Evolutionary conservation across 2,329 filamentous ascomycete species (phyloP).

Genomic region (Aspergillus vadensis): DNA sequence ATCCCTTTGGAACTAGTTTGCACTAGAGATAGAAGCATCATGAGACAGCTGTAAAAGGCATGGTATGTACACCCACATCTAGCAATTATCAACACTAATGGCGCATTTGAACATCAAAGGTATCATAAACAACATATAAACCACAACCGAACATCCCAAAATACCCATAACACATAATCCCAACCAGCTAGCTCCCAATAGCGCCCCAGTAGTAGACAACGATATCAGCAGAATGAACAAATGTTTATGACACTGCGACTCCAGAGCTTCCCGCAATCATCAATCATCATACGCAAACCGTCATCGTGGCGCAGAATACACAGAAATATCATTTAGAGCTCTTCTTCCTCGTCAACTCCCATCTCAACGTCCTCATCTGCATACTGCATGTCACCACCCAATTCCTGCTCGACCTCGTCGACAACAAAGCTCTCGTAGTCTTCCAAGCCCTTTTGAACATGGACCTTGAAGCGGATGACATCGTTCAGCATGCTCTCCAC

Average conservation of each 20-base stretch:
- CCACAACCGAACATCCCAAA: neutral
- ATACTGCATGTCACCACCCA: slow-evolving; percentile 62
- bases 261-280: neutral
- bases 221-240: neutral
- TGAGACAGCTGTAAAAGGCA: neutral
- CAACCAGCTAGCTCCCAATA: slow-evolving; percentile 5
- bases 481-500: slow-evolving; percentile 96
- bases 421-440: slow-evolving; percentile 93
- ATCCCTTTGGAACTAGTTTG: too few species aligned
- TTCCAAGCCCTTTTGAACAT: slow-evolving; percentile 88
- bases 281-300: slow-evolving; percentile 7
- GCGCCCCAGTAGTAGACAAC: slow-evolving; percentile 8
- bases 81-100: neutral
- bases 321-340: slow-evolving; percentile 2
- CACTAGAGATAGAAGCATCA: too few species aligned
- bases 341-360: slow-evolving; percentile 11
- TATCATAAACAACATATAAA: neutral
- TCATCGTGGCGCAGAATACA: neutral
- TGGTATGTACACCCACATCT: neutral
- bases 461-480: slow-evolving; percentile 97
- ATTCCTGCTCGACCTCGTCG: slow-evolving; percentile 85
- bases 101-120: neutral
- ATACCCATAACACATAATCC: neutral
- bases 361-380: slow-evolving; percentile 29
- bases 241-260: neutral